Conservation (phyloP, 176 grass and related monocot species). For the Eragrostis curvula region DNA sequence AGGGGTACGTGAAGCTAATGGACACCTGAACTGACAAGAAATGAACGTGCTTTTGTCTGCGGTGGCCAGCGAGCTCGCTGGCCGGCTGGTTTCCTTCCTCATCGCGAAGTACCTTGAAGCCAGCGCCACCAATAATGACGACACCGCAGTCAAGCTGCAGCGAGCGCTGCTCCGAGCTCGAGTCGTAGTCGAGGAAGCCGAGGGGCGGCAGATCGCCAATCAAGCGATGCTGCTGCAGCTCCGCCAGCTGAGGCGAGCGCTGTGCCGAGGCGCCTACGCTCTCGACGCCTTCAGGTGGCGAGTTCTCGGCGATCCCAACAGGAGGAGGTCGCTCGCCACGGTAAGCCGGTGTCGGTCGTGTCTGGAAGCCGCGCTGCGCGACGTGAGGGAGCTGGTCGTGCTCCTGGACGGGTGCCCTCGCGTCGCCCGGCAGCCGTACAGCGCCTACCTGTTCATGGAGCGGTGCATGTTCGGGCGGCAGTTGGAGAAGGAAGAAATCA, state of each 20-base stretch:
- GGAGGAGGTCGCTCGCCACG: not conserved
- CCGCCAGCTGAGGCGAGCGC: not conserved
- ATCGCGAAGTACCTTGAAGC: not conserved
- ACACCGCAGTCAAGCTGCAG: not conserved
- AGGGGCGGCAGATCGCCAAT: constrained; percentile 2
- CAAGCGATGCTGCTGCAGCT: constrained; percentile 22
- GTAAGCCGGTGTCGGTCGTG: not conserved
- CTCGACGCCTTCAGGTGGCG: not conserved
- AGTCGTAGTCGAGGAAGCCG: too few relatives aligned
- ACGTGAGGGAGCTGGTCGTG: constrained; percentile 11
- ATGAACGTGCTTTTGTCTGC: constrained; percentile 25
- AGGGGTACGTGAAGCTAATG: too few relatives aligned
- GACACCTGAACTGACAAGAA: too few relatives aligned
- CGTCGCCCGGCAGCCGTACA: constrained; percentile 2
- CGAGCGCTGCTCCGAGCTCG: constrained; percentile 2
- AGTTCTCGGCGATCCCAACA: not conserved
- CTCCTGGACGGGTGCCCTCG: not conserved
- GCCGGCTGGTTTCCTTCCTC: constrained; percentile 13
- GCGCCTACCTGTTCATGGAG: constrained; percentile 23
- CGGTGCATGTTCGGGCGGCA: constrained; percentile 31
- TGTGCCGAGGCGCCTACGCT: not conserved
- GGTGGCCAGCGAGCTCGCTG: constrained; percentile 1
- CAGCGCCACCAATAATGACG: not conserved
- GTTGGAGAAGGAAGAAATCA: not conserved
- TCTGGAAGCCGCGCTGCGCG: not conserved